These are phyloP conservation scores for Clarireedia homoeocarpa DNA, from an alignment of 2,329 filamentous ascomycete genomes.

Conservation along the genomic window DNA sequence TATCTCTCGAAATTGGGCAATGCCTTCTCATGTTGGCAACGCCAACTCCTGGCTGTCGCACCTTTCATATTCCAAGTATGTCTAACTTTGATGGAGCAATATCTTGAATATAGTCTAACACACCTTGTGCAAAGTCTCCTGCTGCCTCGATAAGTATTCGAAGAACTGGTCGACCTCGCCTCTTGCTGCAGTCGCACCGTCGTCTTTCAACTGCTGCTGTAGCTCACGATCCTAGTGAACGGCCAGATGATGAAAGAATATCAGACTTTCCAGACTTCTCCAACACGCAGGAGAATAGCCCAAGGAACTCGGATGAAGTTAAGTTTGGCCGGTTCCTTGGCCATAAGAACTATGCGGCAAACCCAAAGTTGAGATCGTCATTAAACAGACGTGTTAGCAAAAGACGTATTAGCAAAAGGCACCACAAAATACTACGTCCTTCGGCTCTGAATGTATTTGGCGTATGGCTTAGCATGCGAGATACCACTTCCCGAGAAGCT, in stretches of 20 bases:
- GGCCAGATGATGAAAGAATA: too few species aligned
- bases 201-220: neutral
- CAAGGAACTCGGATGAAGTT: too few species aligned
- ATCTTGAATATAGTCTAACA: neutral
- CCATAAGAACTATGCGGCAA: too few species aligned
- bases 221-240: neutral
- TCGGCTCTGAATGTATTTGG: conserved; percentile 8
- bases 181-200: neutral
- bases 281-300: too few species aligned
- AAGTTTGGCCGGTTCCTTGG: too few species aligned
- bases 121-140: neutral
- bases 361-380: too few species aligned
- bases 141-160: neutral
- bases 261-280: too few species aligned
- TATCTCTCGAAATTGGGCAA: conserved; percentile 22
- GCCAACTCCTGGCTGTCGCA: neutral
- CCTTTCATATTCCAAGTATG: neutral
- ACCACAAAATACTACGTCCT: neutral
- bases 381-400: neutral
- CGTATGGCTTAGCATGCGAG: conserved; percentile 15
- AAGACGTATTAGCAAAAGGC: neutral
- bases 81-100: neutral
- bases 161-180: neutral
- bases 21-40: conserved; percentile 12
- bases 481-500: conserved; percentile 1